These are phyloP conservation scores for Pascua sp. DNA, from an alignment of 1,284 basidiomycete genomes.

Conservation along the genomic window DNA sequence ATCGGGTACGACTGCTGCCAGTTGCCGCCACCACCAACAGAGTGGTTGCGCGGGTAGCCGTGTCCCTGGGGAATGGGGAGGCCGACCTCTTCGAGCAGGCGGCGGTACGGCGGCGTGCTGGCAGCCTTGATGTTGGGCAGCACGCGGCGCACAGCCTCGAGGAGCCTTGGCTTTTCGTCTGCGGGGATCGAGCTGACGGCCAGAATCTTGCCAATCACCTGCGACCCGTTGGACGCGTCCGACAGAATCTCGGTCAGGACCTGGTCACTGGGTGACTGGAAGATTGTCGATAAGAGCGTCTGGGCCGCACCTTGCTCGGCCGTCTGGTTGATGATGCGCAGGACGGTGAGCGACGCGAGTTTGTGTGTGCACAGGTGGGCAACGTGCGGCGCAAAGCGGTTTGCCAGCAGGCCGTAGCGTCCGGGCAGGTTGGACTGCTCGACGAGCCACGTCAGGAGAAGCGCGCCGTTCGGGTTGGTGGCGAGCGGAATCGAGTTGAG, in stretches of 20 bases:
- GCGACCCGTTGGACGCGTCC: slow-evolving; percentile 91
- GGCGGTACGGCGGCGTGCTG: slow-evolving; percentile 85
- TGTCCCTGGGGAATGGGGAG: slow-evolving; percentile 65
- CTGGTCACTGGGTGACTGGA: slow-evolving; percentile 77
- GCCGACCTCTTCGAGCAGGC: slow-evolving; percentile 89
- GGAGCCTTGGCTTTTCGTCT: slow-evolving; percentile 62
- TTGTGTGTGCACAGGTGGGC: slow-evolving; percentile 98
- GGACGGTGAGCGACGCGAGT: slow-evolving; percentile 86
- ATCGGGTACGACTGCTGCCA: slow-evolving; percentile 19
- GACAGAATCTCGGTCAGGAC: slow-evolving; percentile 88
- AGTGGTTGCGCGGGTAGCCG: slow-evolving; percentile 12
- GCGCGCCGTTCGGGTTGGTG: slow-evolving; percentile 93
- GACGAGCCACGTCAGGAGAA: slow-evolving; percentile 93
- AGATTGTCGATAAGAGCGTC: slow-evolving; percentile 72
- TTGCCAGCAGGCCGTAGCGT: slow-evolving; percentile 85
- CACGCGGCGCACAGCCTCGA: slow-evolving; percentile 83
- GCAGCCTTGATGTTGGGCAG: slow-evolving; percentile 83
- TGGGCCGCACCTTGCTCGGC: slow-evolving; percentile 75
- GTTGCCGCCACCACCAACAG: slow-evolving; percentile 7
- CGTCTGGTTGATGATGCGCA: slow-evolving; percentile 89
- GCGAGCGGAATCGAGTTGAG: slow-evolving; percentile 96
- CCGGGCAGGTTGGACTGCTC: slow-evolving; percentile 91
- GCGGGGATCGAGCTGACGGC: slow-evolving; percentile 77
- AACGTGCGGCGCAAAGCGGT: slow-evolving; percentile 91
- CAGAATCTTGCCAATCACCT: slow-evolving; percentile 89